Conservation (phyloP, 768 basidiomycete genomes). For the Fomitopsis serialis region DNA sequence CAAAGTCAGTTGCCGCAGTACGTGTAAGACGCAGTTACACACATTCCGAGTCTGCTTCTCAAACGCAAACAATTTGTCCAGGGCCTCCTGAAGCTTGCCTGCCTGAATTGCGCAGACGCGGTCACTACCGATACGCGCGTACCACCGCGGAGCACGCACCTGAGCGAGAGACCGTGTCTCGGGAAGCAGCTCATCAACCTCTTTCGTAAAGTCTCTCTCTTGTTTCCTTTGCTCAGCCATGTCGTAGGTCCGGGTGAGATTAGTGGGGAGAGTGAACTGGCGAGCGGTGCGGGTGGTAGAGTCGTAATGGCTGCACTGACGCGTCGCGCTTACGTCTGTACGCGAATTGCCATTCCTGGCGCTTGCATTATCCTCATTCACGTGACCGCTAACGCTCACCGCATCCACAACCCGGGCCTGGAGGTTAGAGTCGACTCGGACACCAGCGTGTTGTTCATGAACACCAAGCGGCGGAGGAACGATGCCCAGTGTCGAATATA, state of each 20-base stretch:
- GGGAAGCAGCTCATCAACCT: constrained; percentile 73
- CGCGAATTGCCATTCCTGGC: constrained; percentile 13
- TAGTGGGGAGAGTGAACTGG: constrained; percentile 10
- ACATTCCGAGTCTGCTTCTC: constrained; percentile 99
- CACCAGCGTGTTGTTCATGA: not conserved
- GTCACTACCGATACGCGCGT: constrained; percentile 7
- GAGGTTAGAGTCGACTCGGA: not conserved
- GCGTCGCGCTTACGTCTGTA: constrained; percentile 26
- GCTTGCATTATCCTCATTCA: constrained; percentile 5
- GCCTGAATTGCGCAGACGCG: constrained; percentile 39
- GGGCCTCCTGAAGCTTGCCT: constrained; percentile 76
- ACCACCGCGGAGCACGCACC: constrained; percentile 38
- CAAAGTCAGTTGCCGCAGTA: not conserved
- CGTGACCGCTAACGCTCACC: constrained; percentile 5
- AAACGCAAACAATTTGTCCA: constrained; percentile 83
- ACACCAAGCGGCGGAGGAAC: too few relatives aligned
- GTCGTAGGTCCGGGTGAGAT: constrained; percentile 33
- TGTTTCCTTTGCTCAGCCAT: constrained; percentile 84
- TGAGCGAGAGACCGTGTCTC: constrained; percentile 64
- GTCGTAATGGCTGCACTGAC: constrained; percentile 25
- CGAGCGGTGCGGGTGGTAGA: constrained; percentile 9
- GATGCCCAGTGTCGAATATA: too few relatives aligned
- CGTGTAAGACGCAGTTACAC: constrained; percentile 17
- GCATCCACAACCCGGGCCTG: not conserved
- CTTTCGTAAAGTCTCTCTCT: constrained; percentile 81